phyloP scores from a whole-genome alignment of 805 yeast genomes.

The Candida nanaspora region DNA sequence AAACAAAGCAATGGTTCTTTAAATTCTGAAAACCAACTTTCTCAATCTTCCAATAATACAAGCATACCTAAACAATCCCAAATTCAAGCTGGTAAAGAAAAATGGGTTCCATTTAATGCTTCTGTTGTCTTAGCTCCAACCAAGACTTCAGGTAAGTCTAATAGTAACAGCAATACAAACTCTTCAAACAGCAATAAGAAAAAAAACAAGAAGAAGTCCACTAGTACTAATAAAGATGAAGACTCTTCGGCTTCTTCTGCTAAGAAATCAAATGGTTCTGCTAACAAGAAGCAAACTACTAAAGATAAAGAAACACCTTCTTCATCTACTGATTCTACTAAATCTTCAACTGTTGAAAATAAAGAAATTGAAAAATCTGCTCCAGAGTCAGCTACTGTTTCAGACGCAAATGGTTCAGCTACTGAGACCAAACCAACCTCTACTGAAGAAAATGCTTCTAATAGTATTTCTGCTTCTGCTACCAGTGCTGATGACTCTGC shows the following conservation, averaged over 20 bases:
- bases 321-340: background rate
- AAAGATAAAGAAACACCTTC: background rate
- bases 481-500: background rate
- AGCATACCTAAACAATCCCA: slow-evolving; percentile 3
- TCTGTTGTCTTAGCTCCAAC: slow-evolving; percentile 34
- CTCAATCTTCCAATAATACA: background rate
- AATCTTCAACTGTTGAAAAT: slow-evolving; percentile 1
- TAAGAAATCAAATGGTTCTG: background rate
- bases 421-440: background rate
- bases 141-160: slow-evolving; percentile 1
- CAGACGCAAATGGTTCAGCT: background rate
- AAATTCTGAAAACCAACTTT: slow-evolving; percentile 1
- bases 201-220: slow-evolving; percentile 15
- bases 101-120: slow-evolving; percentile 68
- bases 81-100: slow-evolving; percentile 43
- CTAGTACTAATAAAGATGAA: background rate
- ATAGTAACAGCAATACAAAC: no score
- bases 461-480: background rate
- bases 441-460: background rate
- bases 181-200: slow-evolving; percentile 12
- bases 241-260: background rate
- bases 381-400: background rate
- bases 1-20: slow-evolving; percentile 23
- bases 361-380: slow-evolving; percentile 3
- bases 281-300: background rate